These are phyloP conservation scores for Hypomyces rosellus DNA, from an alignment of 2,329 filamentous ascomycete genomes.

Conservation along the genomic window DNA sequence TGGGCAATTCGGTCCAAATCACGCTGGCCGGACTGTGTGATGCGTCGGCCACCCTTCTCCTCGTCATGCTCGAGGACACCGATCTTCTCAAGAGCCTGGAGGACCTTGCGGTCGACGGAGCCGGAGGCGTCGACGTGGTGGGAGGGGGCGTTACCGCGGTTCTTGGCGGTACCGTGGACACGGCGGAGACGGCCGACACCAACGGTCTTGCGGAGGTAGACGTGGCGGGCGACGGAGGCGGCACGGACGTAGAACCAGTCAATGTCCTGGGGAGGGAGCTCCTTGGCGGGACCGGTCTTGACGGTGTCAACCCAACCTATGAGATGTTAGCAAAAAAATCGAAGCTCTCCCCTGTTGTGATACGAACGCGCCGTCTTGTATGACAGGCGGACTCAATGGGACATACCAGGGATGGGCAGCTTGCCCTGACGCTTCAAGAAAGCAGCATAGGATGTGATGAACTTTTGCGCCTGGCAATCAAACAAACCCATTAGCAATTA, in stretches of 20 bases:
- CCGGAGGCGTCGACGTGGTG: slow-evolving; percentile 95
- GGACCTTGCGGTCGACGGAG: slow-evolving; percentile 92
- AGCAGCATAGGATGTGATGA: slow-evolving; percentile 77
- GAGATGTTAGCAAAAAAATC: not conserved
- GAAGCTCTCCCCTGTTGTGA: not conserved
- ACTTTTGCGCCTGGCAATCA: slow-evolving; percentile 69
- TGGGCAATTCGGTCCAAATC: slow-evolving; percentile 95
- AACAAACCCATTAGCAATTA: slow-evolving; percentile 56
- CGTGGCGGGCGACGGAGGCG: slow-evolving; percentile 90
- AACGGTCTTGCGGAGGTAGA: slow-evolving; percentile 99
- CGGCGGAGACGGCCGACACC: slow-evolving; percentile 97
- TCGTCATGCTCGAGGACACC: slow-evolving; percentile 96
- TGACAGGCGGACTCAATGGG: not conserved
- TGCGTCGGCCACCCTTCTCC: slow-evolving; percentile 96
- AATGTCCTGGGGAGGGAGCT: slow-evolving; percentile 95
- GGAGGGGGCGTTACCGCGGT: slow-evolving; percentile 85
- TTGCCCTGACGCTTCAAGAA: slow-evolving; percentile 95
- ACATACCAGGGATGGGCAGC: slow-evolving; percentile 81
- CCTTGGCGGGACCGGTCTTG: slow-evolving; percentile 95
- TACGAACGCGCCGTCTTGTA: too few species aligned
- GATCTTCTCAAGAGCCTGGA: slow-evolving; percentile 99
- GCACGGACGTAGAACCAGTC: slow-evolving; percentile 95
- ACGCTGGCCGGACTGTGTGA: slow-evolving; percentile 96
- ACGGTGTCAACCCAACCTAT: slow-evolving; percentile 98
- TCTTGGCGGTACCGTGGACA: slow-evolving; percentile 94